Percentiles rank a stretch among this genome's conserved stretches.
Evolutionary conservation across 2,329 filamentous ascomycete genomes (phyloP).

Genomic region (Fusarium duplospermum): DNA sequence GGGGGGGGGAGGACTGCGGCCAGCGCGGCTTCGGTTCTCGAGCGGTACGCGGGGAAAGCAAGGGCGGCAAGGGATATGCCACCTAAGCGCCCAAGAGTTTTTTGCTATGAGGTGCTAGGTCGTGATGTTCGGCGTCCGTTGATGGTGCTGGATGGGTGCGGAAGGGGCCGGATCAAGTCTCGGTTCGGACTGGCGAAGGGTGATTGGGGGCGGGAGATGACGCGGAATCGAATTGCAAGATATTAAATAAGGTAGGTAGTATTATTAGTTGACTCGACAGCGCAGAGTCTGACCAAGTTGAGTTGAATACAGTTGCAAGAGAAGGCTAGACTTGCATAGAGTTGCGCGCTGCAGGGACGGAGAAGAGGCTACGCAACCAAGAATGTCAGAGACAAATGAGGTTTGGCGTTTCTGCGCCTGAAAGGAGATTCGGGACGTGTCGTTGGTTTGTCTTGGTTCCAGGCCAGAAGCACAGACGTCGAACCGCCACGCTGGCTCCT

Average conservation of each 20-base stretch:
- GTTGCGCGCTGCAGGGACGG: constrained; percentile 11
- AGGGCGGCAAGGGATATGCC: constrained; percentile 6
- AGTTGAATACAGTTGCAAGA: constrained; percentile 19
- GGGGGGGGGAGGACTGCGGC: constrained; percentile 45
- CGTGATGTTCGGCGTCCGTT: constrained; percentile 10
- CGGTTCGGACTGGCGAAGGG: constrained; percentile 22
- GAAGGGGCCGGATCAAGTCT: constrained; percentile 31
- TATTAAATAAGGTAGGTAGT: constrained; percentile 24
- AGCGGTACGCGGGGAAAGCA: constrained; percentile 1
- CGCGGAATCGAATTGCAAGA: constrained; percentile 25
- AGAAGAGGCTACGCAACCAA: constrained; percentile 35
- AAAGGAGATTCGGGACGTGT: constrained; percentile 41
- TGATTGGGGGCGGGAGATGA: constrained; percentile 24
- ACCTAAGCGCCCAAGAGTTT: constrained; percentile 19
- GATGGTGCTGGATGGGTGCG: constrained; percentile 5
- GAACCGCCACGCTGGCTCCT: constrained; percentile 40
- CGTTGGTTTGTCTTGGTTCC: constrained; percentile 36
- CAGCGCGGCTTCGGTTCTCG: constrained; percentile 49
- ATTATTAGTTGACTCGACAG: constrained; percentile 7
- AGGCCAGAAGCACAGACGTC: constrained; percentile 14
- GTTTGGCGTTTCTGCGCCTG: constrained; percentile 36
- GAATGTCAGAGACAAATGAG: constrained; percentile 43
- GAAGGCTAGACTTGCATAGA: constrained; percentile 14
- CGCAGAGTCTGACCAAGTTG: not conserved
- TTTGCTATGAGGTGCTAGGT: constrained; percentile 5